phyloP scores from a whole-genome alignment of 768 basidiomycete species.

The Mycena metata region DNA sequence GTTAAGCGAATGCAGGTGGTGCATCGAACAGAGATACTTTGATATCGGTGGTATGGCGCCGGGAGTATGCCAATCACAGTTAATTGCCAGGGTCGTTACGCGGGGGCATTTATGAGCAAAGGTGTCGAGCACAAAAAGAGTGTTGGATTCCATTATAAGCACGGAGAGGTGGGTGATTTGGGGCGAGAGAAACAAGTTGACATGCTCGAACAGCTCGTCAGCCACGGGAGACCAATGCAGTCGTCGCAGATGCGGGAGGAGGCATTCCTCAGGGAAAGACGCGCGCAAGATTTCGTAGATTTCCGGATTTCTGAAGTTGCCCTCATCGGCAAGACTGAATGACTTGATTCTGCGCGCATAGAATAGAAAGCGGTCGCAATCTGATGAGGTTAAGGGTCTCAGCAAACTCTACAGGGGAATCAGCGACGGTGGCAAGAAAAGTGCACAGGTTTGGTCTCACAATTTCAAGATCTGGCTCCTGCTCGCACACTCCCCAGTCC shows the following conservation, averaged over 20 bases:
- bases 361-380: background rate
- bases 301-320: background rate
- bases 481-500: too few relatives aligned
- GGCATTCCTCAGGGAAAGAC: background rate
- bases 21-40: background rate
- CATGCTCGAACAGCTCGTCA: background rate
- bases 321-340: background rate
- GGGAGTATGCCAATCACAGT: too few relatives aligned
- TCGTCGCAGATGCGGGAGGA: conserved; percentile 8
- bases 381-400: background rate
- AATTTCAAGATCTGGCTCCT: background rate
- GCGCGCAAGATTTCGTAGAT: conserved; percentile 15
- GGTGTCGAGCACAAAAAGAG: background rate
- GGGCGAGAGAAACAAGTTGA: conserved; percentile 11
- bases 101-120: background rate
- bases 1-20: background rate
- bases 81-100: background rate
- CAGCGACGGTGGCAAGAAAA: background rate
- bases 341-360: conserved; percentile 1
- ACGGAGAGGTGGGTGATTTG: background rate
- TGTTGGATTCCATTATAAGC: background rate
- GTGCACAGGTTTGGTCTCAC: background rate
- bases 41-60: background rate
- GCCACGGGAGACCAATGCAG: background rate
- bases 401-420: background rate